These are phyloP conservation scores for Pezicula radicicola DNA, from an alignment of 2,329 filamentous ascomycete species.

Conservation along the genomic window DNA sequence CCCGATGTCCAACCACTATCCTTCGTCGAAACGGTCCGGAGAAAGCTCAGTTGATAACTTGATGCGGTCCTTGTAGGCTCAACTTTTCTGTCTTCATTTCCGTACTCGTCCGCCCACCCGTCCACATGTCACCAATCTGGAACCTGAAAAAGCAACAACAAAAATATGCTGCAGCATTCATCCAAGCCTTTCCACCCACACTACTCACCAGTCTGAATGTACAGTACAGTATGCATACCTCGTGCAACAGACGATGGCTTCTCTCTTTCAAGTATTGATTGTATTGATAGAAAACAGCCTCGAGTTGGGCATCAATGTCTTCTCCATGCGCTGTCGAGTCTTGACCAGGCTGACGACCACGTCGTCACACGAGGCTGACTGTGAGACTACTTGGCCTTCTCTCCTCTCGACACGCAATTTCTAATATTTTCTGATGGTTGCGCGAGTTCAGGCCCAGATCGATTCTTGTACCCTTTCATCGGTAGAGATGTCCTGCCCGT, in stretches of 20 bases:
- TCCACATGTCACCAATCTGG: too few relatives aligned
- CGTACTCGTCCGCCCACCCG: too few relatives aligned
- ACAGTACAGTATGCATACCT: neutral
- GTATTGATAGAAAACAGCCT: neutral
- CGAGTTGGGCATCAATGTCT: slow-evolving; percentile 25
- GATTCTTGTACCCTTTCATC: neutral
- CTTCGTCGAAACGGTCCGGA: too few relatives aligned
- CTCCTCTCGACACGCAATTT: slow-evolving; percentile 25
- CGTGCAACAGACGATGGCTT: neutral
- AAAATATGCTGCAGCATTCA: too few relatives aligned
- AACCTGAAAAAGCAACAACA: too few relatives aligned
- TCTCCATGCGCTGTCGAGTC: slow-evolving; percentile 23
- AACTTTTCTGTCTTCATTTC: too few relatives aligned
- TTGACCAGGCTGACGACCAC: slow-evolving; percentile 2
- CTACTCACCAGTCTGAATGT: too few relatives aligned
- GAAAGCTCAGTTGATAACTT: too few relatives aligned
- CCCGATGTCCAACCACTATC: too few relatives aligned
- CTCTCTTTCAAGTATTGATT: neutral
- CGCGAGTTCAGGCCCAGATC: neutral
- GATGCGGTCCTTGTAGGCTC: too few relatives aligned
- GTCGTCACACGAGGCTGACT: slow-evolving; percentile 17
- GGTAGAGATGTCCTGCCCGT: neutral
- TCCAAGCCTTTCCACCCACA: too few relatives aligned
- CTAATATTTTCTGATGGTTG: slow-evolving; percentile 3
- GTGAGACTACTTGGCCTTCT: slow-evolving; percentile 23